Evolutionary conservation across 163 green algal species (phyloP).

Genomic region (Smithsoniella earleae): DNA sequence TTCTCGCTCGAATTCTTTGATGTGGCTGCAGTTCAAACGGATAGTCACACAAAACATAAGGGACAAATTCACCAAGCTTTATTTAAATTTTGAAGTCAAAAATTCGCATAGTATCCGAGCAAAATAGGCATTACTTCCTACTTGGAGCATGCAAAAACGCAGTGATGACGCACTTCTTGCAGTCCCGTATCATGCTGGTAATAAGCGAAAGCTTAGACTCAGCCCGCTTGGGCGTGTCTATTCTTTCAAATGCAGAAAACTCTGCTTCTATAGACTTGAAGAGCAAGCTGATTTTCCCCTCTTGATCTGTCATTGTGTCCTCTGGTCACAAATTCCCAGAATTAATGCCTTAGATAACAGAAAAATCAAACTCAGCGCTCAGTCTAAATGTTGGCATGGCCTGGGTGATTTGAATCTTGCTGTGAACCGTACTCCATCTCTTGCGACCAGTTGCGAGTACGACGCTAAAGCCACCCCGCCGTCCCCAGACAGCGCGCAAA

Average conservation of each 20-base stretch:
- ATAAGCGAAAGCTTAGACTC: conserved; percentile 14
- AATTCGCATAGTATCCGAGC: no score
- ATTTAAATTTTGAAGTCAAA: no score
- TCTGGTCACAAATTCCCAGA: background rate
- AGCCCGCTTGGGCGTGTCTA: background rate
- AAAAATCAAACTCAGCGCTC: background rate
- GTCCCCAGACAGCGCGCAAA: no score
- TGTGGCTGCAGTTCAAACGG: conserved; percentile 49
- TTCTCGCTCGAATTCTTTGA: conserved; percentile 81
- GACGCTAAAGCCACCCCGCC: background rate
- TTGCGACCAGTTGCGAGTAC: background rate
- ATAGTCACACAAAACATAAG: background rate
- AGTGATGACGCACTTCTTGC: background rate
- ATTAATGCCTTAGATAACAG: background rate
- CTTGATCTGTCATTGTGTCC: conserved; percentile 15
- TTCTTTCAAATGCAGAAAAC: conserved; percentile 12
- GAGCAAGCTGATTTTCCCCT: conserved; percentile 19
- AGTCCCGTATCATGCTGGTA: conserved; percentile 15
- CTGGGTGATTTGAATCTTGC: background rate
- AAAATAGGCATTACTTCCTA: no score
- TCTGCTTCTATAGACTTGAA: conserved; percentile 27
- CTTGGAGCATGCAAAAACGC: background rate
- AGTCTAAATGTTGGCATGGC: background rate
- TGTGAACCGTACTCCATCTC: background rate
- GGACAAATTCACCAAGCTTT: background rate